Base-by-base conservation (phyloP, 495 filamentous ascomycete genomes). In the Gamarada debralockiae region DNA sequence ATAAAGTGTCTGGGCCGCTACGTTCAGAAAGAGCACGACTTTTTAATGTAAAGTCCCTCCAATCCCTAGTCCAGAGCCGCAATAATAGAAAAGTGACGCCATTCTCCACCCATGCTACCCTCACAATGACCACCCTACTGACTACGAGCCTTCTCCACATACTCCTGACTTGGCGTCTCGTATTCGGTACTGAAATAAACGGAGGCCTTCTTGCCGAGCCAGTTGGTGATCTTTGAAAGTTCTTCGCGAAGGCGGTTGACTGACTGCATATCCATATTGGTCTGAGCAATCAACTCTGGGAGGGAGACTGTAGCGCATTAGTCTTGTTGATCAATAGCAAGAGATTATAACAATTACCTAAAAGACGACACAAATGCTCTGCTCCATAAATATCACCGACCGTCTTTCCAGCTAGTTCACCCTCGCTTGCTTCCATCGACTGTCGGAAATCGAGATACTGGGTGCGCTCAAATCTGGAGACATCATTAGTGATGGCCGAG, bases 261-360 rank as follows among this genome's bases (percentile, higher is more conserved):
- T 8, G 88, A 89, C 67, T 92, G 90, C 22, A 81, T 73, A 63
- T 97, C 93, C 93, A 98, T 96, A 68, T 96, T 96, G 25, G 93
- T 98, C 65, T 97, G 92, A 15, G 90, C 91, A 57, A 98, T 82
- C 23, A 97, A 81, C 67, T 98, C 93, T 0, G 95, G 93, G 57
- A 98, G 81, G 7, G 84, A 84, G 10, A 95, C 93, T 97, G 24
- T 23, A 8, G 17, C 51, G 6, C 65, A 23, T 43, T 23, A 43
- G 40, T 15, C 22, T 12, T 40, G n/a, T n/a, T n/a, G n/a, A 6
- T 39, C 36, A 18, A 43, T 7, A 20, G 4, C 21, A 7, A 17
- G 15, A 43, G 40, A 4, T 20, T 4, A 5, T 20, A 17, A 20
- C 4, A 72, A 77, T 49, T 86, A 96, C 92, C 90, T 40, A 97